These are phyloP conservation scores for Mariannaea elegans DNA, from an alignment of 2,329 filamentous ascomycete genomes.

Conservation along the genomic window DNA sequence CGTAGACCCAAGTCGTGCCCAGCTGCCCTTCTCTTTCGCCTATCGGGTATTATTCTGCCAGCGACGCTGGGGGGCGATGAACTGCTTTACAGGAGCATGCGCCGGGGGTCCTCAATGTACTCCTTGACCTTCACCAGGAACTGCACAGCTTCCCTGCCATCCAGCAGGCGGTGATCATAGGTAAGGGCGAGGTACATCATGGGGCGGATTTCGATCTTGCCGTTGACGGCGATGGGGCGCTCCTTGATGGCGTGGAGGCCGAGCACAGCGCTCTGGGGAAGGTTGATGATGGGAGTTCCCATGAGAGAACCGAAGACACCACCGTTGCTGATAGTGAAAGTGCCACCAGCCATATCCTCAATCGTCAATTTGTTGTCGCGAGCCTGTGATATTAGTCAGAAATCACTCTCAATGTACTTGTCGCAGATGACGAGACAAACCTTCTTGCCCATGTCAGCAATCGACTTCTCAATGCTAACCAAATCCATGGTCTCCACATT, in stretches of 20 bases:
- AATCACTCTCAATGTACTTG: neutral
- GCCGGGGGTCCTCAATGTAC: slow-evolving; percentile 92
- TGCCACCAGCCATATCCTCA: slow-evolving; percentile 98
- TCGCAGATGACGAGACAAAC: slow-evolving; percentile 52
- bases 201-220: slow-evolving; percentile 94
- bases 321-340: slow-evolving; percentile 97
- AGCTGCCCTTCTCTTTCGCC: neutral
- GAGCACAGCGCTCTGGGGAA: slow-evolving; percentile 90
- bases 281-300: slow-evolving; percentile 98
- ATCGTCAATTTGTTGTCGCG: slow-evolving; percentile 97
- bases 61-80: neutral
- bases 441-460: slow-evolving; percentile 96
- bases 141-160: slow-evolving; percentile 93
- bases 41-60: slow-evolving; percentile 25
- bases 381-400: slow-evolving; percentile 58
- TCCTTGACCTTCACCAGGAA: slow-evolving; percentile 98
- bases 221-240: slow-evolving; percentile 86
- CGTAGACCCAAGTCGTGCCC: neutral
- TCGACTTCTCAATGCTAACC: slow-evolving; percentile 87
- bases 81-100: slow-evolving; percentile 76
- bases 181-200: slow-evolving; percentile 99
- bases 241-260: slow-evolving; percentile 98
- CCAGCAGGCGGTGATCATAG: slow-evolving; percentile 95
- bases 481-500: slow-evolving; percentile 91
- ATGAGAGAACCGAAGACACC: slow-evolving; percentile 97